Evolutionary conservation across 768 basidiomycete genomes (phyloP).

Genomic region (Lentinula lateritia): DNA sequence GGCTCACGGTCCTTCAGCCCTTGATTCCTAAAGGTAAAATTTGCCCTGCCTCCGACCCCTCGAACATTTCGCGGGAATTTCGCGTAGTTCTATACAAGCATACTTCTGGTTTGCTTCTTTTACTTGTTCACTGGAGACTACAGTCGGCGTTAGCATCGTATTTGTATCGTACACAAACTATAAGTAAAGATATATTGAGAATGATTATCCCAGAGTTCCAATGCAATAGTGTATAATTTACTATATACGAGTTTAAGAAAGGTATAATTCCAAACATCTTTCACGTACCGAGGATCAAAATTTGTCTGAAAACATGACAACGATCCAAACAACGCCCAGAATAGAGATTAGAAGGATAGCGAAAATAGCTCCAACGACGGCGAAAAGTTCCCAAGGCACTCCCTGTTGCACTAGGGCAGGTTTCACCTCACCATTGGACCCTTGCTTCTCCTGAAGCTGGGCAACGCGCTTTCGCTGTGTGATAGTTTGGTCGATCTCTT

Average conservation of each 20-base stretch:
- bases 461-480: neutral
- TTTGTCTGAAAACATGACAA: neutral
- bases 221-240: neutral
- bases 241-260: neutral
- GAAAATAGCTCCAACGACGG: neutral
- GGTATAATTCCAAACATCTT: neutral
- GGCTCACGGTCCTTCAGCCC: no score
- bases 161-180: neutral
- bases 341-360: neutral
- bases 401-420: neutral
- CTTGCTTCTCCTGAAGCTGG: conserved; percentile 9
- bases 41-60: no score
- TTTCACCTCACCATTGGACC: conserved; percentile 6
- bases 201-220: neutral
- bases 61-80: no score
- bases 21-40: no score
- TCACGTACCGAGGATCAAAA: neutral
- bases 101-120: no score
- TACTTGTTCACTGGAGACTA: no score
- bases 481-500: conserved; percentile 33
- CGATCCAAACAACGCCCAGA: neutral
- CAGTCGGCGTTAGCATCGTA: no score
- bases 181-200: neutral
- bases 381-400: conserved; percentile 2
- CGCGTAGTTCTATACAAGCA: no score